phyloP scores from a whole-genome alignment of 2,329 filamentous ascomycete genomes.

The Diaporthe caulivora region DNA sequence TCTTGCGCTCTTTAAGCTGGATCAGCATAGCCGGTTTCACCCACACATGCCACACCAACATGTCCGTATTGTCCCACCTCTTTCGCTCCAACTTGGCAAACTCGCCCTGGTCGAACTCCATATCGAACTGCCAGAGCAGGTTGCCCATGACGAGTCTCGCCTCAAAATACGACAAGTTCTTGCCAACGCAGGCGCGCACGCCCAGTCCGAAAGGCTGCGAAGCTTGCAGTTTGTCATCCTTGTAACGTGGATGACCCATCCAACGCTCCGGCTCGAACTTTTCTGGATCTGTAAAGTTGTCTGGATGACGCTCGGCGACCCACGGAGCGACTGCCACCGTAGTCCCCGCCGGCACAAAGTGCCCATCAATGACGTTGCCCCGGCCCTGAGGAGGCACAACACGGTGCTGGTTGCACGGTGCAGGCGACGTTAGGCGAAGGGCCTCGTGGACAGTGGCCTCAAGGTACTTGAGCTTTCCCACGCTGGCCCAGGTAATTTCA shows the following conservation, averaged over 20 bases:
- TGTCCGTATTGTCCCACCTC: conserved; percentile 4
- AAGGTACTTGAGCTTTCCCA: neutral
- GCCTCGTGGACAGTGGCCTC: neutral
- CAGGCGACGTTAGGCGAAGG: neutral
- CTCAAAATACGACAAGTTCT: conserved; percentile 7
- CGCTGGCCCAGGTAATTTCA: neutral
- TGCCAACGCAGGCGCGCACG: neutral
- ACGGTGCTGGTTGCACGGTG: neutral
- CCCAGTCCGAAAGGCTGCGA: neutral
- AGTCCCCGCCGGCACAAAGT: neutral
- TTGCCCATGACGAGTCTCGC: neutral
- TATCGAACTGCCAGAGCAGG: neutral
- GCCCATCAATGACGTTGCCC: neutral
- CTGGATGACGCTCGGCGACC: neutral
- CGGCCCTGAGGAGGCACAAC: neutral
- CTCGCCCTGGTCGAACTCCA: neutral
- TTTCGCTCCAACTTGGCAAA: neutral
- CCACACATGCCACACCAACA: neutral
- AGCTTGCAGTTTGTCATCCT: neutral
- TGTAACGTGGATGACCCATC: neutral
- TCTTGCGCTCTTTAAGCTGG: neutral
- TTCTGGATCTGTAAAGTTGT: neutral
- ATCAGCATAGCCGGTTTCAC: neutral
- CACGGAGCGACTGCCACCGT: neutral
- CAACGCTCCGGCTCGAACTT: conserved; percentile 1